These are phyloP conservation scores for Cylindrotheca closterium DNA, from an alignment of 108 stramenopile genomes.

Conservation along the genomic window DNA sequence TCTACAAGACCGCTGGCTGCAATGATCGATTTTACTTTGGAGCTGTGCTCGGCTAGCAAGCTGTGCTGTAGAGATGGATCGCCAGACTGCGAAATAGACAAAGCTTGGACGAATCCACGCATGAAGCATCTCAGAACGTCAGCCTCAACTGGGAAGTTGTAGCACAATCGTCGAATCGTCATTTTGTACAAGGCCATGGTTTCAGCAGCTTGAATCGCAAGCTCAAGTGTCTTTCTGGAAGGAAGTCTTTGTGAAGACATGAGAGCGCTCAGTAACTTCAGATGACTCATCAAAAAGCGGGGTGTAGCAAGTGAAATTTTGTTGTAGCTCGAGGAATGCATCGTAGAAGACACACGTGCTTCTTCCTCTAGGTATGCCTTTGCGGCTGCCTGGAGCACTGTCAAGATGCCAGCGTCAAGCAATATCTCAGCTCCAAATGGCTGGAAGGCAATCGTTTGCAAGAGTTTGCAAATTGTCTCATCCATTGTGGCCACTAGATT, in stretches of 20 bases:
- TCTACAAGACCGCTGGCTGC: slow-evolving; percentile 9
- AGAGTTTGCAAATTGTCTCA: slow-evolving; percentile 40
- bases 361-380: slow-evolving; percentile 37
- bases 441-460: slow-evolving; percentile 46
- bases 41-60: neutral
- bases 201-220: slow-evolving; percentile 9
- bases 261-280: slow-evolving; percentile 32
- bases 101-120: slow-evolving; percentile 14
- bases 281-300: slow-evolving; percentile 33
- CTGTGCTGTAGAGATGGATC: neutral
- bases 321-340: slow-evolving; percentile 3
- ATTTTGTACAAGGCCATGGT: slow-evolving; percentile 15
- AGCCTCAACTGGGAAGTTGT: slow-evolving; percentile 27
- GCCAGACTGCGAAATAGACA: slow-evolving; percentile 4
- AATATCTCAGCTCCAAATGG: slow-evolving; percentile 45
- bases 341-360: neutral
- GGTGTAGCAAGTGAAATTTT: slow-evolving; percentile 23
- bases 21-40: slow-evolving; percentile 4
- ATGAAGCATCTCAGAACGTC: slow-evolving; percentile 24
- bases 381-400: slow-evolving; percentile 41
- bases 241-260: slow-evolving; percentile 14
- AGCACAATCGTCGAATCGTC: slow-evolving; percentile 25
- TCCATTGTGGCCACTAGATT: slow-evolving; percentile 39
- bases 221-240: neutral
- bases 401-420: slow-evolving; percentile 41